Evolutionary conservation across 2,329 filamentous ascomycete species (phyloP), one percentile per base, ranked within the genome.

Genomic region (Fusarium decemcellulare): DNA sequence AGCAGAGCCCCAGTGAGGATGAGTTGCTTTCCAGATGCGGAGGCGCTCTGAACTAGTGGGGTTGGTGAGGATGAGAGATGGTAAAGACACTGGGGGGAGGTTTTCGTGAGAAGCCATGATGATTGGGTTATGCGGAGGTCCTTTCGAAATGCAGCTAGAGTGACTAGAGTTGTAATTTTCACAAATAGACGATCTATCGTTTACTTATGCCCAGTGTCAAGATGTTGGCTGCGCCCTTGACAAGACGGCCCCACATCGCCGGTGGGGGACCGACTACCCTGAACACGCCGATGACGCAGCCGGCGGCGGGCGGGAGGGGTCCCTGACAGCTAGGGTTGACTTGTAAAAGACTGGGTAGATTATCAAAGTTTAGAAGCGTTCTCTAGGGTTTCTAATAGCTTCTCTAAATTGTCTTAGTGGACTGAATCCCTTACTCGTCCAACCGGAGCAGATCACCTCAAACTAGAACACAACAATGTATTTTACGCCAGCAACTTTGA

Each of bases 1-100:
- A 2, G 88, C 83, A 42, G 82, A 82, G 11, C 87, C 88, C 91
- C 91, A 93, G 71, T 83, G 83, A 23, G 79, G 73, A 55, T 87
- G 84, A 40, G 87, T 90, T 47, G 84, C 80, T 7, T 79, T 81
- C 87, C 88, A 92, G 55, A 86, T 88, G 51, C 78, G 79, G 18
- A 75, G 68, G 63, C 84, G 85, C 76, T 93, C 91, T 8, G 81
- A 79, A 3, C 80, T 72, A 1, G 88, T 92, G 2, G 91, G 88
- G 67, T 86, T 83, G 40, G 83, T 80, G 67, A 93, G 86, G 61
- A 73, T 63, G 58, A 79, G 66, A 43, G 69, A 65, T 10, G 72
- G 63, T 8, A 73, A 74, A 4, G 74, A 64, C 40, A 67, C 61
- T 11, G 52, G 44, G 6, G 74, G 76, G 36, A 77, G 68, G 44